Evolutionary conservation across 208 protist species (phyloP).

Genomic region (Borovskyia barvae): DNA sequence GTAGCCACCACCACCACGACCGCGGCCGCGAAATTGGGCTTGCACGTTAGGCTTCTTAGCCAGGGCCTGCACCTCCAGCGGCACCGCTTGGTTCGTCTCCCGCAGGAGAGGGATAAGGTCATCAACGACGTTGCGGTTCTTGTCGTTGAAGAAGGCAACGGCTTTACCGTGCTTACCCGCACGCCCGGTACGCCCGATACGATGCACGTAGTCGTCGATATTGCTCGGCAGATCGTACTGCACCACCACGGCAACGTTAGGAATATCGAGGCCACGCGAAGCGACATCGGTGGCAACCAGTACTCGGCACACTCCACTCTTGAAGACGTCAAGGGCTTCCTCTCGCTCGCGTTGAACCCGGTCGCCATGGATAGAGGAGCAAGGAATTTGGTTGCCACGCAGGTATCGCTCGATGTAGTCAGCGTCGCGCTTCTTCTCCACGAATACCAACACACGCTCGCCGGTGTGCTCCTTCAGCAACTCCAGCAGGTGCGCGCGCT

Average conservation of each 20-base stretch:
- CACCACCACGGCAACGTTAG: slow-evolving; percentile 96
- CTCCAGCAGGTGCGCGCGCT: slow-evolving; percentile 68
- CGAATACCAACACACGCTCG: slow-evolving; percentile 94
- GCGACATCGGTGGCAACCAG: slow-evolving; percentile 98
- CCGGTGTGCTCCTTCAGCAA: slow-evolving; percentile 67
- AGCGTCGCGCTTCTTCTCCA: slow-evolving; percentile 99
- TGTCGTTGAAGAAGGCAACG: slow-evolving; percentile 96
- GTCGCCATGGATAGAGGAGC: slow-evolving; percentile 97
- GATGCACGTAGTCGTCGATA: slow-evolving; percentile 99
- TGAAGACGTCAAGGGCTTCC: slow-evolving; percentile 90
- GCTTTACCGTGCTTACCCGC: slow-evolving; percentile 96
- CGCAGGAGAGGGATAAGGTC: slow-evolving; percentile 83
- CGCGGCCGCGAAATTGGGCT: slow-evolving; percentile 42
- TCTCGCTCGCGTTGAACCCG: slow-evolving; percentile 92
- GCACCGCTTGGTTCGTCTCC: slow-evolving; percentile 81
- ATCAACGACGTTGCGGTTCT: slow-evolving; percentile 91
- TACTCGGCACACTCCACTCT: slow-evolving; percentile 80
- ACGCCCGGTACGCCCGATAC: slow-evolving; percentile 99
- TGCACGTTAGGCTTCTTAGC: slow-evolving; percentile 79
- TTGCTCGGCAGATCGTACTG: slow-evolving; percentile 98
- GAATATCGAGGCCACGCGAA: slow-evolving; percentile 97
- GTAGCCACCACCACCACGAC: slow-evolving; percentile 43
- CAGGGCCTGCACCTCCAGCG: slow-evolving; percentile 71
- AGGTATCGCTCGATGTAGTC: slow-evolving; percentile 95
- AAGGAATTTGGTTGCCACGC: slow-evolving; percentile 66